A percentile compares a stretch with the other conserved stretches of the same genome.
Evolutionary conservation across 202 grass and related monocot species (phyloP).

Genomic region (Digitaria exilis): DNA sequence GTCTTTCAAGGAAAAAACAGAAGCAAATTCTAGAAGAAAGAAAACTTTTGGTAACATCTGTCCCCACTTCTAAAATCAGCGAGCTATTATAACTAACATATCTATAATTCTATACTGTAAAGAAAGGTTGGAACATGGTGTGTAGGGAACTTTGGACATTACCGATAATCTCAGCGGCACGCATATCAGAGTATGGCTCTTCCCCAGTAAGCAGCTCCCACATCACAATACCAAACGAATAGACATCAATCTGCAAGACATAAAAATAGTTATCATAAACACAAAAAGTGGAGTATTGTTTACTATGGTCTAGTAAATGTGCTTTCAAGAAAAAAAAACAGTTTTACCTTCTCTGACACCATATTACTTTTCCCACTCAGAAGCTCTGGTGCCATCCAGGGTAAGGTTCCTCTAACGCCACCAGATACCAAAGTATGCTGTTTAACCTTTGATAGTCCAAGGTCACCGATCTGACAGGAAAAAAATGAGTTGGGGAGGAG

Average conservation of each 20-base stretch:
- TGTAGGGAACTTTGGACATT: constrained; percentile 29
- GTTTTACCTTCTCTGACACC: constrained; percentile 92
- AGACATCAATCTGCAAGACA: constrained; percentile 78
- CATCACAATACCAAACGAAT: constrained; percentile 97
- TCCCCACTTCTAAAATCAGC: not conserved
- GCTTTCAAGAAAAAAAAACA: constrained; percentile 23
- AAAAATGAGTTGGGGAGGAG: constrained; percentile 26
- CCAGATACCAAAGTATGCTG: constrained; percentile 96
- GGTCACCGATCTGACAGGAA: constrained; percentile 80
- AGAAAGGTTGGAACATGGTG: constrained; percentile 5
- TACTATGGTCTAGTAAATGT: constrained; percentile 9
- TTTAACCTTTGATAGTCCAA: constrained; percentile 96
- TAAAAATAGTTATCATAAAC: constrained; percentile 17
- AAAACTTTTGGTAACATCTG: constrained; percentile 5
- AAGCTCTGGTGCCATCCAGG: constrained; percentile 99
- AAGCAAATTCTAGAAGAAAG: constrained; percentile 16
- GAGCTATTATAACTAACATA: constrained; percentile 1
- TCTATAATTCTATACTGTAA: not conserved
- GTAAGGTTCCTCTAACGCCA: constrained; percentile 94
- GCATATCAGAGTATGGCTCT: constrained; percentile 96
- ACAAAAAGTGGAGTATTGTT: constrained; percentile 4
- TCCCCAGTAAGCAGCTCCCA: constrained; percentile 97
- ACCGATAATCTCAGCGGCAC: constrained; percentile 88
- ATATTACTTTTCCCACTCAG: constrained; percentile 90
- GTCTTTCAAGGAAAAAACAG: too few relatives aligned